Percentiles rank a stretch among this genome's conserved stretches.
Evolutionary conservation across 73 alveolate genomes (phyloP).

Genomic region (Paramecium sonneborni): DNA sequence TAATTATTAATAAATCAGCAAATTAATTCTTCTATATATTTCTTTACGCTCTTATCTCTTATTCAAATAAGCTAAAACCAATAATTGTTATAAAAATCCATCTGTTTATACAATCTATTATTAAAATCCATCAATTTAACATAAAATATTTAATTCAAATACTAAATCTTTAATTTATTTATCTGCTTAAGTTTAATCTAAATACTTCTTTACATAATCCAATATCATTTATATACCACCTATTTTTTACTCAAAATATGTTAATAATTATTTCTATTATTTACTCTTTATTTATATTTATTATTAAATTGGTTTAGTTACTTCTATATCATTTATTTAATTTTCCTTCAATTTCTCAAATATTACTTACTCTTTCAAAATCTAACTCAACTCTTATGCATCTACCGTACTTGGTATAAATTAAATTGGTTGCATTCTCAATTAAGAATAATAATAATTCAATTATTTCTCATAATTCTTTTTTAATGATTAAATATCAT

Average conservation of each 20-base stretch:
- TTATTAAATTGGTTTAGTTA: neutral
- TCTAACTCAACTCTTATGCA: neutral
- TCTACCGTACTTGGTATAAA: neutral
- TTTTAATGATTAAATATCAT: neutral
- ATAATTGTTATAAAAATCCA: neutral
- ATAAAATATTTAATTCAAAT: neutral
- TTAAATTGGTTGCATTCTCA: neutral
- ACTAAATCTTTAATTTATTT: neutral
- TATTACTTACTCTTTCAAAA: neutral
- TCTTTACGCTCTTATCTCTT: neutral
- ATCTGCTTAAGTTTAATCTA: neutral
- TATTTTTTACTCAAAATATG: neutral
- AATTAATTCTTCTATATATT: neutral
- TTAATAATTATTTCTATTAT: neutral
- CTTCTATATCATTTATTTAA: neutral
- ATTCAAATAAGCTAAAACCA: neutral
- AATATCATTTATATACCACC: neutral
- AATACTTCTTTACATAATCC: neutral
- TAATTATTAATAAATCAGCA: neutral
- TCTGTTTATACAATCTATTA: neutral
- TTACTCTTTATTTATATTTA: neutral
- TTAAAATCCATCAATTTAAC: neutral
- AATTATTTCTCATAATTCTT: neutral
- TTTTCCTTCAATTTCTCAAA: neutral
- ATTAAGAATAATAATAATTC: constrained; percentile 1